These are phyloP conservation scores for Drechslera avenae DNA, from an alignment of 2,329 filamentous ascomycete genomes.

Conservation along the genomic window DNA sequence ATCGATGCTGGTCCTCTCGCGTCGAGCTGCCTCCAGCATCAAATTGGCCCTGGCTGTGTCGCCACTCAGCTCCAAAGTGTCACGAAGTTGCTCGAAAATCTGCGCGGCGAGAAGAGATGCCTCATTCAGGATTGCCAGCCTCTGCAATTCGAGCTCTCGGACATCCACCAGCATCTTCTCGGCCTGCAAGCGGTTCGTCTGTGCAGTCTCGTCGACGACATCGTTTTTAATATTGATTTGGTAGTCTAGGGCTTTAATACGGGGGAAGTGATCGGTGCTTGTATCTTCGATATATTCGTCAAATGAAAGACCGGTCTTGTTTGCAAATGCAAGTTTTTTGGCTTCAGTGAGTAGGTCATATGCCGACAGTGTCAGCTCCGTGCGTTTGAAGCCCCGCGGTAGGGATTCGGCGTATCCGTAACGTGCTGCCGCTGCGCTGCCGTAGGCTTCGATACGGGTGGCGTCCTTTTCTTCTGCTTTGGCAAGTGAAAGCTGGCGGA, in stretches of 20 bases:
- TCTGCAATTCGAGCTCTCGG: conserved; percentile 24
- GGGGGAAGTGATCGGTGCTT: conserved; percentile 14
- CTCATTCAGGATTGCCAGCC: conserved; percentile 19
- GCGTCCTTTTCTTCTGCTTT: conserved; percentile 26
- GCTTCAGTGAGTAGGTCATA: conserved; percentile 40
- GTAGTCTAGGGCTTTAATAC: conserved; percentile 26
- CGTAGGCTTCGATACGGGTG: conserved; percentile 32
- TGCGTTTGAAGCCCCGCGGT: conserved; percentile 24
- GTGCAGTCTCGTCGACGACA: conserved; percentile 14
- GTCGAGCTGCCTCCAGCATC: conserved; percentile 17
- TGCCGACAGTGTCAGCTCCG: conserved; percentile 28
- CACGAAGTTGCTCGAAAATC: conserved; percentile 30
- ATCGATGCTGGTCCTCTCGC: conserved; percentile 23
- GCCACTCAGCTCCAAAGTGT: conserved; percentile 17
- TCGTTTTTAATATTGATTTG: conserved; percentile 26
- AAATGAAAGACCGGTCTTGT: conserved; percentile 28
- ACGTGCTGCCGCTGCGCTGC: conserved; percentile 30
- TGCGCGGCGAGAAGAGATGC: conserved; percentile 29
- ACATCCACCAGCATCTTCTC: conserved; percentile 23
- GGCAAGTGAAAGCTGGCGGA: conserved; percentile 30
- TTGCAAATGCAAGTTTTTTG: conserved; percentile 30
- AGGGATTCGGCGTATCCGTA: conserved; percentile 30
- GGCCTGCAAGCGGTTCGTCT: conserved; percentile 15
- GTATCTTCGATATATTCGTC: conserved; percentile 17
- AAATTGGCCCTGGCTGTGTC: conserved; percentile 15